Base-by-base conservation (phyloP, 345 rosid species). In the Melaleuca alternifolia region DNA sequence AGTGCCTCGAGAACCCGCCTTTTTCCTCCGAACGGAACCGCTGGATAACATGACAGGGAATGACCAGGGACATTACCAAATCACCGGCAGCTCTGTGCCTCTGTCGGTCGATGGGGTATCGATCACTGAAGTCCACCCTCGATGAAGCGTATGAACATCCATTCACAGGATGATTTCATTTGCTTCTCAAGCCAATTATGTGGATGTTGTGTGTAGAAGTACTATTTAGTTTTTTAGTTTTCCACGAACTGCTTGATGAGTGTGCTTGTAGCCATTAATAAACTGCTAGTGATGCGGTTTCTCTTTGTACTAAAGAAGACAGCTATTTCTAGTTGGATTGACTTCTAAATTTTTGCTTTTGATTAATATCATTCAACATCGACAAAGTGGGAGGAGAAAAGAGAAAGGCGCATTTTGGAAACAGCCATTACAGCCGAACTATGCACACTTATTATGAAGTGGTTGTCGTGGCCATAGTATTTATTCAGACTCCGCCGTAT, bases 1-100 rank as follows among this genome's bases (percentile, higher is more conserved):
- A 46, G 6, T 44, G 50, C 90, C 89, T 3, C 59, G 52, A 3
- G 54, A 83, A 21, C 92, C 93, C 7, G 90, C 89, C 41, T 92
- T 88, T 86, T 89, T 84, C 41, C 79, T 1, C 13, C 53, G 7
- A 56, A 11, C 1, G 1, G 79, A 71, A 18, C 44, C 1, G 48
- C 79, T 24, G 6, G 18, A 71, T 71, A 4, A 33, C 46, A 33
- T 4, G 12, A 71, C 4, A 21, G 46, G 79, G 79, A 10, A 5
- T 1, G 79, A 33, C 24, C 24, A 10, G 23, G 24, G 6, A 71
- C 6, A 33, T 71, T 11, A 71, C 37, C 79, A 71, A 71, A 33
- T 18, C 16, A 33, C 48, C 48, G 33, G 79, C 46, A 37, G 48
- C 26, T 71, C 46, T 5, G 24, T 37, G 48, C 48, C 79, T 33